Evolutionary conservation across 2,329 filamentous ascomycete genomes (phyloP).

Genomic region (Pezicula radicicola): DNA sequence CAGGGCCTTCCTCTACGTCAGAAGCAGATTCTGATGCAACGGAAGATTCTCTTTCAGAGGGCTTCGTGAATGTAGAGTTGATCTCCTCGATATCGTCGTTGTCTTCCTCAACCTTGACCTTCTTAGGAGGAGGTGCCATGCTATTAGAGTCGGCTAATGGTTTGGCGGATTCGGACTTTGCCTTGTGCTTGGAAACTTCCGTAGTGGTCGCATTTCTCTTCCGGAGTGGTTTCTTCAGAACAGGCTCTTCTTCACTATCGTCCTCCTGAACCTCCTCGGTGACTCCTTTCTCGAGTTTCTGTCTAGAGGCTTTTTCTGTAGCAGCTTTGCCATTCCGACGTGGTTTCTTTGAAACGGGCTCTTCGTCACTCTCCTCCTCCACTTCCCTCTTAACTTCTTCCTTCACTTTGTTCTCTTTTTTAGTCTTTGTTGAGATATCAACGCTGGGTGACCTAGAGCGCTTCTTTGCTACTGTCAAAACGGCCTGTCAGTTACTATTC

Average conservation of each 20-base stretch:
- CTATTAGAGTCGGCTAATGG: constrained; percentile 9
- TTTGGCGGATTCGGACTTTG: constrained; percentile 7
- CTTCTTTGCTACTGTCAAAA: constrained; percentile 17
- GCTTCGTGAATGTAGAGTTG: constrained; percentile 18
- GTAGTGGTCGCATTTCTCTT: constrained; percentile 13
- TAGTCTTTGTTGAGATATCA: constrained; percentile 21
- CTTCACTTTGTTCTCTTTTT: constrained; percentile 25
- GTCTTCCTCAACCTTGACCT: constrained; percentile 20
- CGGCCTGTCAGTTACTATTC: constrained; percentile 3
- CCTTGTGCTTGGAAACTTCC: constrained; percentile 10
- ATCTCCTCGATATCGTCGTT: constrained; percentile 40
- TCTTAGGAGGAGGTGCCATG: constrained; percentile 14
- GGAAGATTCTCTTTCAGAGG: constrained; percentile 16
- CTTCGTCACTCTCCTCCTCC: constrained; percentile 38
- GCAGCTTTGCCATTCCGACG: constrained; percentile 27
- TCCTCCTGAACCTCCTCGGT: constrained; percentile 30
- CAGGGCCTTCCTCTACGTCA: constrained; percentile 42
- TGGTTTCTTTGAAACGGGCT: constrained; percentile 31
- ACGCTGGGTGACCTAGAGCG: constrained; percentile 20
- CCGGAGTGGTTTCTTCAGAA: constrained; percentile 23
- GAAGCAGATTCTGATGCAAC: constrained; percentile 40
- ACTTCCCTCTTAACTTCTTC: constrained; percentile 24
- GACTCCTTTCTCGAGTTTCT: not conserved
- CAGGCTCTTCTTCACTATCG: constrained; percentile 44
- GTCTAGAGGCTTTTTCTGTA: not conserved